phyloP scores from a whole-genome alignment of 2,329 filamentous ascomycete species.

The Sclerotinia glacialis region DNA sequence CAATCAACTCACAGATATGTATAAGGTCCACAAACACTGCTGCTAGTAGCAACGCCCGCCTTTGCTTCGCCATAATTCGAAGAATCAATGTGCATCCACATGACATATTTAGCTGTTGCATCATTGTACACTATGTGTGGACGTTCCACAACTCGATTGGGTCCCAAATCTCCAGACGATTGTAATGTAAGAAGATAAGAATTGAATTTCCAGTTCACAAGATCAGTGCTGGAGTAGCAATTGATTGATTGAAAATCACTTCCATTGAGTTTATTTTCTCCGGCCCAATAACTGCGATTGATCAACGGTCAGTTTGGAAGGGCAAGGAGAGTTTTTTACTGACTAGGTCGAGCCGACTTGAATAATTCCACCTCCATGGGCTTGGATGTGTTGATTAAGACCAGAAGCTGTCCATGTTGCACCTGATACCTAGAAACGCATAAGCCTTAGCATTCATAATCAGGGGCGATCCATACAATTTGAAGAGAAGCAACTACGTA shows the following conservation, averaged over 20 bases:
- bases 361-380: slow-evolving; percentile 64
- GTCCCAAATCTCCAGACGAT: slow-evolving; percentile 55
- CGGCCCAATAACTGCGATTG: slow-evolving; percentile 48
- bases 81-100: slow-evolving; percentile 67
- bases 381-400: slow-evolving; percentile 57
- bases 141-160: slow-evolving; percentile 61
- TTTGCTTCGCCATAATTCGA: slow-evolving; percentile 60
- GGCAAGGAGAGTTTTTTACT: not conserved
- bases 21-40: slow-evolving; percentile 60
- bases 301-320: not conserved
- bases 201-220: slow-evolving; percentile 62
- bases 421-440: slow-evolving; percentile 31
- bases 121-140: slow-evolving; percentile 69
- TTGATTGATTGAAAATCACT: slow-evolving; percentile 62
- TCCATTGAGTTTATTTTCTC: slow-evolving; percentile 67
- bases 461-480: slow-evolving; percentile 3
- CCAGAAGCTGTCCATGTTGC: slow-evolving; percentile 37
- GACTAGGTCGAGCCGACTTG: slow-evolving; percentile 51
- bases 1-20: slow-evolving; percentile 42
- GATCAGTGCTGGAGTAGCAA: slow-evolving; percentile 62
- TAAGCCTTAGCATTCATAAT: not conserved
- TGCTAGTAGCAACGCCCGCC: slow-evolving; percentile 60
- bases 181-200: slow-evolving; percentile 56
- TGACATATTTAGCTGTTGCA: slow-evolving; percentile 60
- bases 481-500: slow-evolving; percentile 16